Evolutionary conservation across 2,329 filamentous ascomycete species (phyloP).

Genomic region (Anthostomella pinea): DNA sequence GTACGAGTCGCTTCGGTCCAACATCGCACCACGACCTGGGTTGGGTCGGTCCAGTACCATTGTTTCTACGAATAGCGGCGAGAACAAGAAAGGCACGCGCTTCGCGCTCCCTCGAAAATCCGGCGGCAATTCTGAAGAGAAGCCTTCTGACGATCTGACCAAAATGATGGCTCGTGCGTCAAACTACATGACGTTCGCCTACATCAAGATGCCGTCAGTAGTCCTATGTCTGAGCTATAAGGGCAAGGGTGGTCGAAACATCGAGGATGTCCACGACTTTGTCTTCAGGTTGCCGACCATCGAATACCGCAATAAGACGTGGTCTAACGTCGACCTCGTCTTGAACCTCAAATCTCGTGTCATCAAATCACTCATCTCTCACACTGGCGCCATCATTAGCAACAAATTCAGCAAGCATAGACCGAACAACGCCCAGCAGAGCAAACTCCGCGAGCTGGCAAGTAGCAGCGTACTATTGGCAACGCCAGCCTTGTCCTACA

Average conservation of each 20-base stretch:
- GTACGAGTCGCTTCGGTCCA: constrained; percentile 51
- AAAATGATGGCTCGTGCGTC: constrained; percentile 96
- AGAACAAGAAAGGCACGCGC: constrained; percentile 48
- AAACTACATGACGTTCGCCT: constrained; percentile 95
- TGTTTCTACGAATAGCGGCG: constrained; percentile 36
- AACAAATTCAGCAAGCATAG: constrained; percentile 94
- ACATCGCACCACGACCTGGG: constrained; percentile 39
- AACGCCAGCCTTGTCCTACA: constrained; percentile 39
- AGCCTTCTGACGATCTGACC: constrained; percentile 81
- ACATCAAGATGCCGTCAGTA: constrained; percentile 92
- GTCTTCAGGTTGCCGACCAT: constrained; percentile 93
- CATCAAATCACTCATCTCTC: constrained; percentile 88
- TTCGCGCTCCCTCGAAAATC: constrained; percentile 55
- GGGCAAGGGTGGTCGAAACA: constrained; percentile 89
- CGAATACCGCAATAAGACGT: constrained; percentile 98
- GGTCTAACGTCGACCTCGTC: constrained; percentile 95
- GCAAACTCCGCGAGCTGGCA: constrained; percentile 78
- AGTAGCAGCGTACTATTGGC: constrained; percentile 67
- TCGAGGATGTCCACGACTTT: constrained; percentile 96
- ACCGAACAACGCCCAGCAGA: constrained; percentile 75
- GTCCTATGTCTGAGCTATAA: constrained; percentile 96
- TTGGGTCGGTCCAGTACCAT: constrained; percentile 46
- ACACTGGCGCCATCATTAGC: constrained; percentile 92
- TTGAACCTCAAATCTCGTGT: constrained; percentile 92
- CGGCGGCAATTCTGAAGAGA: constrained; percentile 51